Conservation (phyloP, 768 basidiomycete genomes). For the Suillus tomentosus region DNA sequence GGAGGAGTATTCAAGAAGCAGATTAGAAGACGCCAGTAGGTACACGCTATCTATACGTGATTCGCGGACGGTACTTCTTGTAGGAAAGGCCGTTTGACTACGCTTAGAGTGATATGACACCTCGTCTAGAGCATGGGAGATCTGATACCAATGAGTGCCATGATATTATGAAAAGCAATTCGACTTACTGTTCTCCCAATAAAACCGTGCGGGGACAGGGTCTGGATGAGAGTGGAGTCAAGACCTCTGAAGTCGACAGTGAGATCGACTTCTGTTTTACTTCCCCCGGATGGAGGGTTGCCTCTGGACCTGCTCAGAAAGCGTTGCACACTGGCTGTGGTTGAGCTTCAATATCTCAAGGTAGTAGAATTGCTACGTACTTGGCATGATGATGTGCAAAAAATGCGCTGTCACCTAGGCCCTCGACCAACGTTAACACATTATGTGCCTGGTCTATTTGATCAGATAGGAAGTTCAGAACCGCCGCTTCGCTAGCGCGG, state of each 20-base stretch:
- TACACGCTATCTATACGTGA: constrained; percentile 27
- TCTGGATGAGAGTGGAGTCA: constrained; percentile 24
- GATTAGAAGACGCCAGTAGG: constrained; percentile 32
- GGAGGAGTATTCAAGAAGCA: constrained; percentile 35
- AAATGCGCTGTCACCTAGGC: constrained; percentile 24
- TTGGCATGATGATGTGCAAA: constrained; percentile 21
- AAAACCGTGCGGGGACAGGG: constrained; percentile 26
- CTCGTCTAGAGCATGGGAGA: constrained; percentile 34
- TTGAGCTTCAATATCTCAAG: neutral
- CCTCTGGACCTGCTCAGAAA: constrained; percentile 6
- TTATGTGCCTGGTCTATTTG: constrained; percentile 32
- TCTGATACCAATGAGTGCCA: constrained; percentile 19
- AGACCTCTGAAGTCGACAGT: constrained; percentile 20
- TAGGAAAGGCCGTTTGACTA: constrained; percentile 3
- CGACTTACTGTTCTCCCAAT: constrained; percentile 32
- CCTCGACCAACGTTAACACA: constrained; percentile 23
- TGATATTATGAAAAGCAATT: neutral
- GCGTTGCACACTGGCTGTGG: constrained; percentile 15
- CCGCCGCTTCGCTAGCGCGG: constrained; percentile 14
- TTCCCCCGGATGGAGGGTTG: neutral
- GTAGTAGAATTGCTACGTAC: constrained; percentile 16
- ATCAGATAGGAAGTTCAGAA: constrained; percentile 29
- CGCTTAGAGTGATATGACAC: constrained; percentile 22
- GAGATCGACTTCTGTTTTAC: constrained; percentile 18
- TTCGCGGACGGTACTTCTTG: constrained; percentile 10